Base-by-base conservation (phyloP, 306 rosid species). In the Oxytropis ochrocephala region DNA sequence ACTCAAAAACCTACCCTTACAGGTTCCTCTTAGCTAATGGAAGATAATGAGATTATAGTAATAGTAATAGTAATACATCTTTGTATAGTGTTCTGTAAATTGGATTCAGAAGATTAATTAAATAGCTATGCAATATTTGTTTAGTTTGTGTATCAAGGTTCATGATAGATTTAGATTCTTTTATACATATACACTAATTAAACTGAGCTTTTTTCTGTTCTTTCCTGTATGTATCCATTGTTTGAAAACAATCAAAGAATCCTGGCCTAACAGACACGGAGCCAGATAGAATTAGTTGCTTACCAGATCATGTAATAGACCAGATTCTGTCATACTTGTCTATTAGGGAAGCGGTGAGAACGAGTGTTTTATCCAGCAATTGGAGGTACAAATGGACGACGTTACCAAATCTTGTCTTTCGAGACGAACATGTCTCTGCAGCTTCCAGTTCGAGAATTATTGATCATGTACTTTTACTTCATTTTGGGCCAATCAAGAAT, bases 401-500 rank as follows among this genome's bases (percentile, higher is more conserved):
- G 2, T 55, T 81, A 33, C 80, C 84, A 3, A 27, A 60, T 61
- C 85, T 89, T 69, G 87, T 75, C 78, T 85, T 89, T 12, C 87
- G 81, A 66, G 17, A 32, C 54, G 29, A 77, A 9, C 80, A 75
- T 21, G 11, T 49, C 44, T 27, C 75, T 4, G 47, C 47, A 35
- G 21, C 83, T 73, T 60, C 68, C 17, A 47, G 82, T 48, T 75
- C 52, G 16, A 77, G 71, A 64, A 77, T 77, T 50, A 46, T 89
- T 41, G 90, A 89, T 80, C 88, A 77, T 30, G 90, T 89, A 13
- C 89, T 89, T 56, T 75, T 86, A 48, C 85, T 85, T 68, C 89
- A 87, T 69, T 14, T 59, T 30, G 92, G 88, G 50, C 41, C 78
- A 21, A 65, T 87, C 16, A 67, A 67, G 71, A 78, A 42, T 79